phyloP scores from a whole-genome alignment of 192 early-diverging fungal genomes.

The Coemansia sp. region DNA sequence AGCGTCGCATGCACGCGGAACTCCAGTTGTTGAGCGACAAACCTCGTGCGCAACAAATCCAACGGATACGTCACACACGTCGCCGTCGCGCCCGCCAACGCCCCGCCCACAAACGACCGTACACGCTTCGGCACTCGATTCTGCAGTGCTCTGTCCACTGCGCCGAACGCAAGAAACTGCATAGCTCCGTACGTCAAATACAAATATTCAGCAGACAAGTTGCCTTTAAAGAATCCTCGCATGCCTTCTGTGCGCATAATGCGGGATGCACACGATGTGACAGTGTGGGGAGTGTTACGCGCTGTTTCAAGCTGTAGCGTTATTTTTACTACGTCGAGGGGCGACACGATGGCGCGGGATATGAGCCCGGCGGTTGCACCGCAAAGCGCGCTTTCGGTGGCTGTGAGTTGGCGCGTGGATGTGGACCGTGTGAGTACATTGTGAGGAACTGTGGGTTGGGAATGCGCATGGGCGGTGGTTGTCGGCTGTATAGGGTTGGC shows the following conservation, averaged over 20 bases:
- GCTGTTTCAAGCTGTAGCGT: constrained; percentile 57
- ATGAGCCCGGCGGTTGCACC: constrained; percentile 48
- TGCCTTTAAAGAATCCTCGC: constrained; percentile 88
- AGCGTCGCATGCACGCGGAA: constrained; percentile 70
- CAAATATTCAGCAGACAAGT: constrained; percentile 87
- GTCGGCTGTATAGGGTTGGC: not conserved
- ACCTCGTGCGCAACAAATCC: constrained; percentile 91
- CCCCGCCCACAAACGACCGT: constrained; percentile 71
- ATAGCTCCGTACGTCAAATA: constrained; percentile 87
- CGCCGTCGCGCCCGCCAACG: constrained; percentile 73
- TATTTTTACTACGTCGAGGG: constrained; percentile 94
- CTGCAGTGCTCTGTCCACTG: constrained; percentile 47
- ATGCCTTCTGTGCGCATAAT: constrained; percentile 83
- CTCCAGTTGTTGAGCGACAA: constrained; percentile 74
- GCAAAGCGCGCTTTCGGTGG: constrained; percentile 37
- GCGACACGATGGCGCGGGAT: constrained; percentile 77
- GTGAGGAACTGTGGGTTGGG: not conserved
- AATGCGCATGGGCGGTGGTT: not conserved
- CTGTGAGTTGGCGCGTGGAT: constrained; percentile 25
- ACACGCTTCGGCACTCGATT: constrained; percentile 23
- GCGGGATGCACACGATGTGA: constrained; percentile 61
- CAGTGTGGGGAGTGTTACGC: constrained; percentile 43
- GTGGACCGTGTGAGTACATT: constrained; percentile 26
- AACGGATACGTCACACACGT: constrained; percentile 90
- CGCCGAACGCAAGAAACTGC: constrained; percentile 79